A percentile compares a stretch with the other conserved stretches of the same genome.
Evolutionary conservation across 2,329 filamentous ascomycete genomes (phyloP).

Genomic region (Cryoendolithus antarcticus): DNA sequence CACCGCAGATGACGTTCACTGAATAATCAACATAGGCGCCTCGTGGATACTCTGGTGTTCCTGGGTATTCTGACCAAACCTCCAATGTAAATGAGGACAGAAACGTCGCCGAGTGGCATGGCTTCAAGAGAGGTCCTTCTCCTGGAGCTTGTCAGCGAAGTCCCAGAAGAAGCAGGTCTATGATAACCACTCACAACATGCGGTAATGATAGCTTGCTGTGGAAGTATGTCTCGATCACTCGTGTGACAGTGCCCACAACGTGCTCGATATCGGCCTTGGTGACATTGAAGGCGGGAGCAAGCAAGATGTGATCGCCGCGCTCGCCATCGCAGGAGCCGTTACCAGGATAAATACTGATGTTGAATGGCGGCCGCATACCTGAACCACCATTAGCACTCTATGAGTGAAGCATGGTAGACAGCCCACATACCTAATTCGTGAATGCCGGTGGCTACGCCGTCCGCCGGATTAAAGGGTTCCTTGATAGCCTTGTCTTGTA

Average conservation of each 20-base stretch:
- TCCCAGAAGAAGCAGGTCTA: no score
- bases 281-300: slow-evolving; percentile 54
- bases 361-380: slow-evolving; percentile 25
- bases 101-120: no score
- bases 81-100: no score
- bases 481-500: slow-evolving; percentile 40
- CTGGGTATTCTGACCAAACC: no score
- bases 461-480: slow-evolving; percentile 35
- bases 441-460: slow-evolving; percentile 34
- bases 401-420: slow-evolving; percentile 21
- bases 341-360: slow-evolving; percentile 51
- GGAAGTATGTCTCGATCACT: slow-evolving; percentile 42
- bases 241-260: slow-evolving; percentile 34
- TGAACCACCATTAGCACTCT: slow-evolving; percentile 11
- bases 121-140: no score
- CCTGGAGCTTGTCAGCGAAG: no score
- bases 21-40: no score
- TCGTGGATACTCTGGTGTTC: no score
- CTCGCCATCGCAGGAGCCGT: slow-evolving; percentile 43
- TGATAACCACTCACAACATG: no score
- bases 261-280: slow-evolving; percentile 43
- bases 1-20: no score
- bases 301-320: slow-evolving; percentile 55
- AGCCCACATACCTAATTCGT: slow-evolving; percentile 23
- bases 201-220: slow-evolving; percentile 34